A percentile compares a stretch with the other conserved stretches of the same genome.
phyloP scores from a whole-genome alignment of 352 stramenopile species.

The Phytophthora chlamydospora region DNA sequence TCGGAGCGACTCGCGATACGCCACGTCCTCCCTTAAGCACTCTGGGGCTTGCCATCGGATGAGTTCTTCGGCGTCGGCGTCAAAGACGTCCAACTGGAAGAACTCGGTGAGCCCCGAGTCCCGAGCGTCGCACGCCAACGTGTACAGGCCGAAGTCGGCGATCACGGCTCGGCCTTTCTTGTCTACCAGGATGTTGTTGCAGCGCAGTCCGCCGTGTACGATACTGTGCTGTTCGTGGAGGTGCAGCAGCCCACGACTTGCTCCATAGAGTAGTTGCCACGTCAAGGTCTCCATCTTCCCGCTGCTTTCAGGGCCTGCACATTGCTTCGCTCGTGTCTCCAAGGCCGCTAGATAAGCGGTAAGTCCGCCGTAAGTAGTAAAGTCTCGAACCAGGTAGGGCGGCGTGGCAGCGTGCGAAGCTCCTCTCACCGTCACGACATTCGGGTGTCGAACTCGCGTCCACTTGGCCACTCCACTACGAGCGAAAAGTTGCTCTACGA shows the following conservation, averaged over 20 bases:
- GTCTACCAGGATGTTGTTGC: constrained; percentile 76
- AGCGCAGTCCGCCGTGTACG: constrained; percentile 63
- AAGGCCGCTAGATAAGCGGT: constrained; percentile 56
- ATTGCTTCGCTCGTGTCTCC: constrained; percentile 44
- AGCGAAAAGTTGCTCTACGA: constrained; percentile 61
- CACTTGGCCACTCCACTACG: constrained; percentile 55
- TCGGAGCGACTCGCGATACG: constrained; percentile 35
- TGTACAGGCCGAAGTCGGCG: constrained; percentile 62
- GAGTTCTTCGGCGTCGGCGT: constrained; percentile 52
- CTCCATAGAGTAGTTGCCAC: constrained; percentile 66
- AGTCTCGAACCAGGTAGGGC: constrained; percentile 68
- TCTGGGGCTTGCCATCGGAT: constrained; percentile 77
- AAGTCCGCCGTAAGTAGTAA: constrained; percentile 60
- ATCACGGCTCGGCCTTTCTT: constrained; percentile 69
- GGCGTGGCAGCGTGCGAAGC: constrained; percentile 53
- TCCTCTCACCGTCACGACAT: constrained; percentile 67
- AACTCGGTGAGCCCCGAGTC: constrained; percentile 46
- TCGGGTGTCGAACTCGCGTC: constrained; percentile 55
- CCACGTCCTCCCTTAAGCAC: constrained; percentile 47
- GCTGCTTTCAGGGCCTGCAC: constrained; percentile 25
- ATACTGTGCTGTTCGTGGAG: constrained; percentile 63
- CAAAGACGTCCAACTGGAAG: constrained; percentile 34
- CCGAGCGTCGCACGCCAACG: constrained; percentile 38
- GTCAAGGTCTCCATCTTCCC: constrained; percentile 49
- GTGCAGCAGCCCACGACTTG: constrained; percentile 62